phyloP scores from a whole-genome alignment of 2,329 filamentous ascomycete species.

The Colletotrichum theobromicola region DNA sequence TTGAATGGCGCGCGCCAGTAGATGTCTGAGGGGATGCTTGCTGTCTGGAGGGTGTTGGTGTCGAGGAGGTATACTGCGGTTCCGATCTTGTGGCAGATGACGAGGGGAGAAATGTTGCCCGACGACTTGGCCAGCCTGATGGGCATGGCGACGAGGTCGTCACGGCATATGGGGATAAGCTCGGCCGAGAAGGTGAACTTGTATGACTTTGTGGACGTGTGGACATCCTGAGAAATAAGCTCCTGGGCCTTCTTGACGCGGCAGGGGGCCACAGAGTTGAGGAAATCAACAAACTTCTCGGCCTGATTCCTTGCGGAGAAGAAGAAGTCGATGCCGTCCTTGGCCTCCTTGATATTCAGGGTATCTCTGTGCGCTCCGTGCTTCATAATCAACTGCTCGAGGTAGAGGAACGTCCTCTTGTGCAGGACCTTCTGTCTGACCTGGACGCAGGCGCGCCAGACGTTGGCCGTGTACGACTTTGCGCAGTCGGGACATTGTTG shows the following conservation, averaged over 20 bases:
- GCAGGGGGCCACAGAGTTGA: conserved; percentile 81
- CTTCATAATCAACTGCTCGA: conserved; percentile 96
- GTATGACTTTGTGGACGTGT: conserved; percentile 89
- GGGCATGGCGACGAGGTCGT: conserved; percentile 93
- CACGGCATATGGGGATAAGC: conserved; percentile 93
- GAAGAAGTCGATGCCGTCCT: conserved; percentile 96
- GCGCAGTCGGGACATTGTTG: conserved; percentile 95
- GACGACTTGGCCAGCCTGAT: conserved; percentile 85
- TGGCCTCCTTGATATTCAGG: conserved; percentile 97
- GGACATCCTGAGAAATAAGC: conserved; percentile 90
- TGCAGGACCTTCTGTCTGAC: conserved; percentile 96
- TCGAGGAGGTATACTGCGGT: conserved; percentile 91
- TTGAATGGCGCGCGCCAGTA: conserved; percentile 93
- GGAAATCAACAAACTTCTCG: conserved; percentile 90
- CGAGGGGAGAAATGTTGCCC: conserved; percentile 87
- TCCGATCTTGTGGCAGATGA: conserved; percentile 82
- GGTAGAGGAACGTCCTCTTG: conserved; percentile 75
- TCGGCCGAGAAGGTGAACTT: conserved; percentile 94
- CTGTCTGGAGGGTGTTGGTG: conserved; percentile 87
- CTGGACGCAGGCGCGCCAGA: conserved; percentile 92
- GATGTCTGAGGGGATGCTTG: conserved; percentile 79
- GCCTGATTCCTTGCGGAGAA: conserved; percentile 90
- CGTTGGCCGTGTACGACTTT: conserved; percentile 96
- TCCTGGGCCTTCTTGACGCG: conserved; percentile 79
- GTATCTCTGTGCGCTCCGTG: conserved; percentile 90